A percentile compares a stretch with the other conserved stretches of the same genome.
Evolutionary conservation across 1,139 yeast genomes (phyloP).

Genomic region (Pneumocystis wakefieldiae): DNA sequence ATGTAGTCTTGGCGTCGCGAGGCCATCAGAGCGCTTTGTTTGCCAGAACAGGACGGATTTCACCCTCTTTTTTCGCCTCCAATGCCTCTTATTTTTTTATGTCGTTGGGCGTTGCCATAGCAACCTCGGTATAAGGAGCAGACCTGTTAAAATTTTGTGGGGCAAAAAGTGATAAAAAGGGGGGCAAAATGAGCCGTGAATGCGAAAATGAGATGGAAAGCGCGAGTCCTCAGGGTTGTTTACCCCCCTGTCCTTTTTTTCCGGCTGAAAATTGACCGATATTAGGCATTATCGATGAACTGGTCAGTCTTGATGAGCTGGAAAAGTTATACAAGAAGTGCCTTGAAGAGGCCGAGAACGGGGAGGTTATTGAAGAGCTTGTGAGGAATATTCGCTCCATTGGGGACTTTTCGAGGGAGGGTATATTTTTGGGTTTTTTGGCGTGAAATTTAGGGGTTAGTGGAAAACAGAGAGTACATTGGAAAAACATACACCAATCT

Average conservation of each 20-base stretch:
- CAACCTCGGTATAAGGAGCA: background rate
- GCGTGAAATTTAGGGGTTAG: background rate
- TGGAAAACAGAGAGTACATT: background rate
- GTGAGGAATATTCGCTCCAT: background rate
- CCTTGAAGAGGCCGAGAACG: background rate
- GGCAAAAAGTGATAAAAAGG: background rate
- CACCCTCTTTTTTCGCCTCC: background rate
- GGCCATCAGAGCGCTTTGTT: background rate
- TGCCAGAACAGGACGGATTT: background rate
- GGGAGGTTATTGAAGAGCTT: background rate
- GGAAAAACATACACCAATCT: background rate
- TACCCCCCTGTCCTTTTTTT: background rate
- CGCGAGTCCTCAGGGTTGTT: background rate
- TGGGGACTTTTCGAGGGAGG: background rate
- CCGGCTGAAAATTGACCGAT: background rate
- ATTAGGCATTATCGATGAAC: background rate
- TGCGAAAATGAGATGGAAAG: background rate
- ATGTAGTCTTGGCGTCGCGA: background rate
- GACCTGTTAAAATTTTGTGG: background rate
- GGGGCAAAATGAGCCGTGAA: background rate
- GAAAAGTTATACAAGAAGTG: background rate
- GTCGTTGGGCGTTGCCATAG: background rate
- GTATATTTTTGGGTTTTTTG: background rate
- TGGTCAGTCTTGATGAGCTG: background rate
- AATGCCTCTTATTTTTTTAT: background rate